Percentiles rank a stretch among this genome's conserved stretches.
Conservation (phyloP, 768 basidiomycete species). For the Boletellus emodensis region DNA sequence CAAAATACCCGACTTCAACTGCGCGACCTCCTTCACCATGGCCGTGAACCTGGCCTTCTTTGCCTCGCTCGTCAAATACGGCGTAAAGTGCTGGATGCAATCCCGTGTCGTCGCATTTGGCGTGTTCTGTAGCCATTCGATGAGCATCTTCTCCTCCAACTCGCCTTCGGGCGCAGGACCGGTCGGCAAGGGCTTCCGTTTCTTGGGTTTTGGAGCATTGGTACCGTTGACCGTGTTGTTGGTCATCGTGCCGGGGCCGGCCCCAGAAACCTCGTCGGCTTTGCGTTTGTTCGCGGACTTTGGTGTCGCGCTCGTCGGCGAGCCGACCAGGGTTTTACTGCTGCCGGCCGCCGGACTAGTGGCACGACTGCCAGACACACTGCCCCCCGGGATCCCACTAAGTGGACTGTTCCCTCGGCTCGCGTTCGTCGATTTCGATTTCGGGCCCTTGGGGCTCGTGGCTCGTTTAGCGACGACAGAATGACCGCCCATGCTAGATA, state of each 20-base stretch:
- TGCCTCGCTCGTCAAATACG: slow-evolving; percentile 63
- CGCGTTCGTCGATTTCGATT: slow-evolving; percentile 43
- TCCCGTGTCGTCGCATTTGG: slow-evolving; percentile 72
- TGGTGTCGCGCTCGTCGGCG: slow-evolving; percentile 33
- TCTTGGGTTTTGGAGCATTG: slow-evolving; percentile 47
- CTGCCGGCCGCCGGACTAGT: slow-evolving; percentile 29
- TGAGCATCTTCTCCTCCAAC: slow-evolving; percentile 59
- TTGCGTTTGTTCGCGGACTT: slow-evolving; percentile 58
- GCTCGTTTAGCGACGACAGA: slow-evolving; percentile 80
- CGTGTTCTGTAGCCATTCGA: slow-evolving; percentile 71
- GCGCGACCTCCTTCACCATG: slow-evolving; percentile 76
- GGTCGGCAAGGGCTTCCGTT: slow-evolving; percentile 43
- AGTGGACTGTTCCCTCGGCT: slow-evolving; percentile 63
- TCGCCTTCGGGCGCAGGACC: slow-evolving; percentile 48
- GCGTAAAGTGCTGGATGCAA: slow-evolving; percentile 76
- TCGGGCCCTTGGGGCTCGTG: slow-evolving; percentile 73
- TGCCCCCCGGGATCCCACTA: slow-evolving; percentile 34
- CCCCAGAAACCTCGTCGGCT: slow-evolving; percentile 38
- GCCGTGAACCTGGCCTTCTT: slow-evolving; percentile 75
- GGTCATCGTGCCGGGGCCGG: slow-evolving; percentile 5
- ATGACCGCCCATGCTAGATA: slow-evolving; percentile 64
- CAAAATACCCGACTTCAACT: slow-evolving; percentile 62
- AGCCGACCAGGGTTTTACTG: slow-evolving; percentile 21
- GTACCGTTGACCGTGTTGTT: slow-evolving; percentile 15
- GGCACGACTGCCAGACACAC: slow-evolving; percentile 32